phyloP scores from a whole-genome alignment of 768 basidiomycete species.

The Holtermannia corniformis region DNA sequence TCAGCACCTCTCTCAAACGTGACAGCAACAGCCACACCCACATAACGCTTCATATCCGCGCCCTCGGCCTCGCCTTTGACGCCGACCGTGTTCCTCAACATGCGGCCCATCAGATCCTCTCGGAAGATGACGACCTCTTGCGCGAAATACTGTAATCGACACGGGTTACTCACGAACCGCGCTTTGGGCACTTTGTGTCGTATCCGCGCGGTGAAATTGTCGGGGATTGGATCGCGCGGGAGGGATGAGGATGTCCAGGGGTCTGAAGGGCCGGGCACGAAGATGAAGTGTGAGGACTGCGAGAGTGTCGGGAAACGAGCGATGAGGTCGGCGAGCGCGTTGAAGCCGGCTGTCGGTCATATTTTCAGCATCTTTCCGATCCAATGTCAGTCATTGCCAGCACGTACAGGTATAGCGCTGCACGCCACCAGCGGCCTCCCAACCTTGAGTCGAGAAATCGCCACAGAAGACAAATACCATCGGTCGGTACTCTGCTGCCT shows the following conservation, averaged over 20 bases:
- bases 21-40: constrained; percentile 43
- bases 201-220: constrained; percentile 61
- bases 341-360: constrained; percentile 49
- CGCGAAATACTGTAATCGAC: constrained; percentile 85
- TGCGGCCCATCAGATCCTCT: constrained; percentile 84
- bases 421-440: constrained; percentile 64
- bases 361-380: neutral
- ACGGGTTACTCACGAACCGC: constrained; percentile 81
- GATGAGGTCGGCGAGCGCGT: constrained; percentile 74
- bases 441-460: constrained; percentile 79
- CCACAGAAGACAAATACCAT: constrained; percentile 86
- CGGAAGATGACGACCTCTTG: constrained; percentile 92
- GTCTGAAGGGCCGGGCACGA: constrained; percentile 91
- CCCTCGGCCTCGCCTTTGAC: constrained; percentile 71
- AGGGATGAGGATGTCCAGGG: constrained; percentile 65
- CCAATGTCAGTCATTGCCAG: neutral
- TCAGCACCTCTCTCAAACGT: neutral
- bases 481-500: constrained; percentile 83
- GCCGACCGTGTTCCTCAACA: constrained; percentile 83
- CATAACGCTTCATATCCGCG: constrained; percentile 72
- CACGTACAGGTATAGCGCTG: constrained; percentile 71
- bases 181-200: constrained; percentile 65
- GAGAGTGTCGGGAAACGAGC: constrained; percentile 67
- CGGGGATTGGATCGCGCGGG: constrained; percentile 71
- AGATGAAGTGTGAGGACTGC: constrained; percentile 73